A percentile compares a stretch with the other conserved stretches of the same genome.
Evolutionary conservation across 345 rosid genomes (phyloP).

Genomic region (Noccaea bulbosa): DNA sequence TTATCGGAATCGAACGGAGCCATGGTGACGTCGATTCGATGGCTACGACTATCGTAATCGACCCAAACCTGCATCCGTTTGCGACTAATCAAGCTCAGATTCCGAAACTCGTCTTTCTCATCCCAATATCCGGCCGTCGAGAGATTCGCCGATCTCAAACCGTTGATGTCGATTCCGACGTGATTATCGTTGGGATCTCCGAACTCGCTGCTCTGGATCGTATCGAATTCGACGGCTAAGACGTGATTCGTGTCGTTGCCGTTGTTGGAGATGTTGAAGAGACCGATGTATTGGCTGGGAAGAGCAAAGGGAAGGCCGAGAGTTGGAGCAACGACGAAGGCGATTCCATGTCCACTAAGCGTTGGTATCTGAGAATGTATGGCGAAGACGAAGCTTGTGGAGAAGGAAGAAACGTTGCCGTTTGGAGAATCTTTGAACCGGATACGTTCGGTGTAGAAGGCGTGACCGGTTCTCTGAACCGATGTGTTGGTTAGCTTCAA

Average conservation of each 20-base stretch:
- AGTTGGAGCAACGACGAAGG: conserved; percentile 65
- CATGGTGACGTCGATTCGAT: conserved; percentile 61
- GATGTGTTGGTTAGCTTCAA: conserved; percentile 66
- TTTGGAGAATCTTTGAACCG: conserved; percentile 52
- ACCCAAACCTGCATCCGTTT: conserved; percentile 69
- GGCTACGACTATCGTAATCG: conserved; percentile 60
- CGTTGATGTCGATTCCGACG: conserved; percentile 76
- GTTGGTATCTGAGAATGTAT: conserved; percentile 59
- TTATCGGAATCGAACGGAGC: conserved; percentile 58
- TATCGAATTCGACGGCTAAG: conserved; percentile 88
- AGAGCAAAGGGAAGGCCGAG: conserved; percentile 50
- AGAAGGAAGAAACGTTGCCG: conserved; percentile 65
- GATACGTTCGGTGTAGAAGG: conserved; percentile 66
- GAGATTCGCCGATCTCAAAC: conserved; percentile 55
- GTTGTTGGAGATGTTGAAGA: conserved; percentile 55
- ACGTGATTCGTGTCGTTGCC: conserved; percentile 70
- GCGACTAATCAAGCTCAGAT: conserved; percentile 64
- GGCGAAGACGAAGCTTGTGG: conserved; percentile 80
- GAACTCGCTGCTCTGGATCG: conserved; percentile 65
- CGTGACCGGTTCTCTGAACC: conserved; percentile 66
- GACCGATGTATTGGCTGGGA: conserved; percentile 75
- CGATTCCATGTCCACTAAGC: conserved; percentile 87
- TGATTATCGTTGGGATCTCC: conserved; percentile 75
- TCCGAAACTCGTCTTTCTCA: conserved; percentile 37
- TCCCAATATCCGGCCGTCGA: conserved; percentile 57